Evolutionary conservation across 345 rosid species (phyloP).

Genomic region (Eutrema japonicum): DNA sequence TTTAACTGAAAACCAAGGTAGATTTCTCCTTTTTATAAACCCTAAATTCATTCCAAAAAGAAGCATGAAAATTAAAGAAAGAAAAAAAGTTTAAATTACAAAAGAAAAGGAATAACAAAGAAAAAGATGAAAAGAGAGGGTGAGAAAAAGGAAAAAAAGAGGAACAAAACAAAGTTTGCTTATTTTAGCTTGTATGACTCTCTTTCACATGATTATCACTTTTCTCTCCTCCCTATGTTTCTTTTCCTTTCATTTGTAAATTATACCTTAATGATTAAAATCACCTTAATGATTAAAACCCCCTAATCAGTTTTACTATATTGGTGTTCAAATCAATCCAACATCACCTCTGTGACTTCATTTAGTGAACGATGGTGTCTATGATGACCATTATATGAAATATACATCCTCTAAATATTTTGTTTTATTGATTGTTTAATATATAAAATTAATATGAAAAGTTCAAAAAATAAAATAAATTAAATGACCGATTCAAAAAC

Average conservation of each 20-base stretch:
- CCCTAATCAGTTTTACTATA: slow-evolving; percentile 4
- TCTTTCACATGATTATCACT: slow-evolving; percentile 44
- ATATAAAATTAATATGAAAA: too few species aligned
- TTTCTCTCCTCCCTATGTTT: slow-evolving; percentile 41
- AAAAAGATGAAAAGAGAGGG: slow-evolving; percentile 40
- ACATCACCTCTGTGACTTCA: background rate
- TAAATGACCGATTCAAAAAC: background rate
- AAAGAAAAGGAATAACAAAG: slow-evolving; percentile 40
- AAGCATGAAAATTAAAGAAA: slow-evolving; percentile 11
- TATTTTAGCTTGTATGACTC: slow-evolving; percentile 40
- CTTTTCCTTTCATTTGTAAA: slow-evolving; percentile 29
- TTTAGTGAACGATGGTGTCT: background rate
- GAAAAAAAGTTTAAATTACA: slow-evolving; percentile 3
- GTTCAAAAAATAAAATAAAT: too few species aligned
- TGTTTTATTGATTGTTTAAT: too few species aligned
- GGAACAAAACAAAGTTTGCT: slow-evolving; percentile 44
- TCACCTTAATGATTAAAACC: slow-evolving; percentile 38
- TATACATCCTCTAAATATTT: background rate
- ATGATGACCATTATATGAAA: background rate
- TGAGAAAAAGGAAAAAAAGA: slow-evolving; percentile 31
- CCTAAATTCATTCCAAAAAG: slow-evolving; percentile 49
- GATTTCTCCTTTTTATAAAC: slow-evolving; percentile 46
- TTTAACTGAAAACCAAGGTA: slow-evolving; percentile 47
- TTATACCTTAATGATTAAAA: slow-evolving; percentile 42
- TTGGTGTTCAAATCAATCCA: slow-evolving; percentile 13